phyloP scores from a whole-genome alignment of 352 stramenopile species.

The Phytophthora colocasiae region DNA sequence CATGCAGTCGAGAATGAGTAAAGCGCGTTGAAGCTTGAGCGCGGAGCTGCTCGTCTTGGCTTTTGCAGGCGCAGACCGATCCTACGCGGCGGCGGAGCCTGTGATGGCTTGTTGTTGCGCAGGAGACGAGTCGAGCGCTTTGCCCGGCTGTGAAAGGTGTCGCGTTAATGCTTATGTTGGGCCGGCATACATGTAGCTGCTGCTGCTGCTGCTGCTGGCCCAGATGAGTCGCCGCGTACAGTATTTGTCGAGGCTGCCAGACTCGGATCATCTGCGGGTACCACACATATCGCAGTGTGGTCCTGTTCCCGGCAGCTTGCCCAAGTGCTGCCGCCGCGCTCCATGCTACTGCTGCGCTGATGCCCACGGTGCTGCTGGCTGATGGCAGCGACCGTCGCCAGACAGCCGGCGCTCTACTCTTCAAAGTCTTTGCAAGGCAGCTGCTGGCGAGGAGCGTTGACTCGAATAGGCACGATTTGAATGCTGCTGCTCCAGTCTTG shows the following conservation, averaged over 20 bases:
- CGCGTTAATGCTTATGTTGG: neutral
- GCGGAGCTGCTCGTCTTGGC: slow-evolving; percentile 13
- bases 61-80: slow-evolving; percentile 8
- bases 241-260: slow-evolving; percentile 1
- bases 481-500: neutral
- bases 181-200: too few species aligned
- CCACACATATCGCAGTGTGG: slow-evolving; percentile 38
- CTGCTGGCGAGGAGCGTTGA: slow-evolving; percentile 24
- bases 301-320: slow-evolving; percentile 6
- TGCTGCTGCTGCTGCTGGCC: neutral
- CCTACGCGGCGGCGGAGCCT: slow-evolving; percentile 2
- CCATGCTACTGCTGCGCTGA: slow-evolving; percentile 9
- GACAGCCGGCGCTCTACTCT: slow-evolving; percentile 1
- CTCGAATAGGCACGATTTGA: slow-evolving; percentile 32
- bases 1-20: slow-evolving; percentile 14
- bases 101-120: slow-evolving; percentile 34
- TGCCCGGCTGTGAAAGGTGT: neutral
- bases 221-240: too few species aligned
- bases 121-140: slow-evolving; percentile 25
- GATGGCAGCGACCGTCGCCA: slow-evolving; percentile 5
- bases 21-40: slow-evolving; percentile 7
- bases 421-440: slow-evolving; percentile 13
- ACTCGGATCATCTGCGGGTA: slow-evolving; percentile 34
- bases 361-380: slow-evolving; percentile 4
- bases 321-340: slow-evolving; percentile 1